Conservation (phyloP, 2,329 filamentous ascomycete genomes). For the Dactylellina drechsleri region DNA sequence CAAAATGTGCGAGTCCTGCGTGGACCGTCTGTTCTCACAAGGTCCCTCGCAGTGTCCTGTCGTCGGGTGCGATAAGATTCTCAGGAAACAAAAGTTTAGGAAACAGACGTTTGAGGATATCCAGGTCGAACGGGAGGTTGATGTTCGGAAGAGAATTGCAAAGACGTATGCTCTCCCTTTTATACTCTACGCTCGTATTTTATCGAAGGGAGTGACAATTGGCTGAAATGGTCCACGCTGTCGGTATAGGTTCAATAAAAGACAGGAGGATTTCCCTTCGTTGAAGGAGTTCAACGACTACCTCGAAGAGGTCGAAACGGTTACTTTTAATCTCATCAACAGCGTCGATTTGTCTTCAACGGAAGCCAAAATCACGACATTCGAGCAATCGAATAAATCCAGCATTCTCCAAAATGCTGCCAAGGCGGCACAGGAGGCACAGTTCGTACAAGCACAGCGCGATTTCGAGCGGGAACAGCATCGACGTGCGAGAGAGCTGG, state of each 20-base stretch:
- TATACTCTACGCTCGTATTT: neutral
- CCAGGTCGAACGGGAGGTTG: slow-evolving; percentile 87
- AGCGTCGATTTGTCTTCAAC: slow-evolving; percentile 73
- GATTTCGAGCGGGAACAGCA: slow-evolving; percentile 74
- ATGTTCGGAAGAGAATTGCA: slow-evolving; percentile 83
- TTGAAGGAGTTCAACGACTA: slow-evolving; percentile 90
- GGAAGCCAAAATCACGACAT: slow-evolving; percentile 67
- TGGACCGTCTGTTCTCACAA: slow-evolving; percentile 90
- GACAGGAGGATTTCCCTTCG: slow-evolving; percentile 89
- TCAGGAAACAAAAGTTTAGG: slow-evolving; percentile 85
- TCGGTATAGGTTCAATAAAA: slow-evolving; percentile 78
- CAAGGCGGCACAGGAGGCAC: slow-evolving; percentile 67
- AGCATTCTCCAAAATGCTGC: slow-evolving; percentile 73
- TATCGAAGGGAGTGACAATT: slow-evolving; percentile 2
- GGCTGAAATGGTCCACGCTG: neutral
- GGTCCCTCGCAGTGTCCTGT: slow-evolving; percentile 94
- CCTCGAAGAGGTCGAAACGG: slow-evolving; percentile 87
- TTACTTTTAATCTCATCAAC: slow-evolving; percentile 87
- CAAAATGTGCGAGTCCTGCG: slow-evolving; percentile 96
- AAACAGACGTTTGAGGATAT: slow-evolving; percentile 91
- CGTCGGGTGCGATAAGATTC: slow-evolving; percentile 83
- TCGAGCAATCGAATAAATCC: slow-evolving; percentile 77
- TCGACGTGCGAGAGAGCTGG: slow-evolving; percentile 64
- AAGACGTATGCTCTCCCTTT: slow-evolving; percentile 63
- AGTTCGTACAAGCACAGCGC: slow-evolving; percentile 67